These are phyloP conservation scores for Tolypocladium album DNA, from an alignment of 2,329 filamentous ascomycete species.

Conservation along the genomic window DNA sequence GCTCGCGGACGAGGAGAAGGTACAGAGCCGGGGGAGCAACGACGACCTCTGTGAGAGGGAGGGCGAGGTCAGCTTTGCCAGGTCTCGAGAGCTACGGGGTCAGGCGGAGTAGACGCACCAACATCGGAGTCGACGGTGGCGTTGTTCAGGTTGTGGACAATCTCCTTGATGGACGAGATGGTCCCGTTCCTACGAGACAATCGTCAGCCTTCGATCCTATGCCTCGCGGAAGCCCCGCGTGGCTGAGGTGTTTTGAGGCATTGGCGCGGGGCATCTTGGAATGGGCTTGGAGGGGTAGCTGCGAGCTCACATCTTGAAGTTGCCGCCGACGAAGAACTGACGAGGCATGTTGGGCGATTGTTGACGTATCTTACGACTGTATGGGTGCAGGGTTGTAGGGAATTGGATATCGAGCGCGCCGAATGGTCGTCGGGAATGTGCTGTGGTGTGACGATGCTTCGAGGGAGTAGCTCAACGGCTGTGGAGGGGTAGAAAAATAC, in stretches of 20 bases:
- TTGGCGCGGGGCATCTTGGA: conserved; percentile 3
- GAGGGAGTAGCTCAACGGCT: neutral
- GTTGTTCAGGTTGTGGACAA: conserved; percentile 80
- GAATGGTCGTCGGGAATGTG: neutral
- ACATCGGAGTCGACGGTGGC: conserved; percentile 67
- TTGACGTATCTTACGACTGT: neutral
- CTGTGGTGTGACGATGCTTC: neutral
- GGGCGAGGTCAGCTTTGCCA: conserved; percentile 2
- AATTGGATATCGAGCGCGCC: neutral
- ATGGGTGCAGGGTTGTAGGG: neutral
- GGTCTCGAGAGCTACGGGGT: neutral
- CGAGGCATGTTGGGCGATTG: conserved; percentile 64
- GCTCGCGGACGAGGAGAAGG: conserved; percentile 75
- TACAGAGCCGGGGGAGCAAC: conserved; percentile 86
- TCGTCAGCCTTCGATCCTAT: conserved; percentile 1
- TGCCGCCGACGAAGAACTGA: conserved; percentile 95
- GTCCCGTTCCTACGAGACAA: conserved; percentile 70
- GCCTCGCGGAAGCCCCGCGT: neutral
- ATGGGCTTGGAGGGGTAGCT: conserved; percentile 14
- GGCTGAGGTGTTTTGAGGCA: conserved; percentile 18
- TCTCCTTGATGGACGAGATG: conserved; percentile 77
- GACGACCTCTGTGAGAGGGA: conserved; percentile 63
- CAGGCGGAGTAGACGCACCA: conserved; percentile 39
- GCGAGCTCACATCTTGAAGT: conserved; percentile 90
- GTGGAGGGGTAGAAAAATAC: neutral